These are phyloP conservation scores for Colletotrichum shisoi DNA, from an alignment of 2,329 filamentous ascomycete genomes.

Conservation along the genomic window DNA sequence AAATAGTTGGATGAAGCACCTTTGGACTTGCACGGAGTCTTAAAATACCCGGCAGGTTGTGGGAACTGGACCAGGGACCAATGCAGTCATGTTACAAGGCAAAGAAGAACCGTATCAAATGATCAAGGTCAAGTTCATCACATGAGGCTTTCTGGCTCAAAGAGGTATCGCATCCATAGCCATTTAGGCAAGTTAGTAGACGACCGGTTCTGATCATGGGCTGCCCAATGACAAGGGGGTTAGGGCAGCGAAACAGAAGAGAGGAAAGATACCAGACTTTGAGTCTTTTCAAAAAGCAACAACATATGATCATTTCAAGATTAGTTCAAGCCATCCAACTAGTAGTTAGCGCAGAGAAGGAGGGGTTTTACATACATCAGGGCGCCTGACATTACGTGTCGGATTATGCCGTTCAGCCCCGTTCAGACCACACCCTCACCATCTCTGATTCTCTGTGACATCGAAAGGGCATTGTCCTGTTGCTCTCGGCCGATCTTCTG, in stretches of 20 bases:
- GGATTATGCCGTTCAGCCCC: constrained; percentile 20
- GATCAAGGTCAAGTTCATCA: background rate
- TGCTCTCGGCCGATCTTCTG: no score
- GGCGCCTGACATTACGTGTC: constrained; percentile 22
- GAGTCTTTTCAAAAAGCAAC: no score
- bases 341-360: background rate
- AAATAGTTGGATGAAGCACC: constrained; percentile 16
- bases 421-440: constrained; percentile 8
- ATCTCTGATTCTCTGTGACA: background rate
- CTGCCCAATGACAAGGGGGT: no score
- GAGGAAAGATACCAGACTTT: no score
- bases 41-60: background rate
- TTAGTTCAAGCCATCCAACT: no score
- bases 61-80: constrained; percentile 9
- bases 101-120: no score
- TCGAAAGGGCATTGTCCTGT: background rate
- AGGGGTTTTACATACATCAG: background rate
- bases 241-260: no score
- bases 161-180: no score
- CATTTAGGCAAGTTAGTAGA: no score
- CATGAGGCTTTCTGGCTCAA: no score
- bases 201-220: no score
- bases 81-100: constrained; percentile 3
- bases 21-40: background rate
- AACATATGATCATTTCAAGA: no score